Percentiles rank a stretch among this genome's conserved stretches.
Evolutionary conservation across 192 early-diverging fungal genomes (phyloP).

Genomic region (Kappamyces sp.): DNA sequence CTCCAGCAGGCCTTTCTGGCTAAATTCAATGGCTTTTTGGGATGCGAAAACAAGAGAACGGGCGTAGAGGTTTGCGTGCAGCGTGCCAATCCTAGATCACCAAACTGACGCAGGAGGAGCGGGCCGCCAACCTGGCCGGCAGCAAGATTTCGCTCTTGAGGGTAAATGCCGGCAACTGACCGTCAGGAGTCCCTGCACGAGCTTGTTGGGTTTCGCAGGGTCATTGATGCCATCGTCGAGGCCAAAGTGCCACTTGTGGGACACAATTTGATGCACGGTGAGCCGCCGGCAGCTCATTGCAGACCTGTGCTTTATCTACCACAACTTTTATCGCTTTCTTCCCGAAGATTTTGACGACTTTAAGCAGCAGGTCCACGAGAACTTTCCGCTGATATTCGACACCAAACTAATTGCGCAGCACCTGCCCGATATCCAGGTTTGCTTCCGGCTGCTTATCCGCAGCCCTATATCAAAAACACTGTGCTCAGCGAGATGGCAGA

Average conservation of each 20-base stretch:
- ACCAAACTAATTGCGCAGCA: conserved; percentile 67
- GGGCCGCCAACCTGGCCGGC: conserved; percentile 19
- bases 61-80: conserved; percentile 31
- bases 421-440: conserved; percentile 39
- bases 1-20: conserved; percentile 68
- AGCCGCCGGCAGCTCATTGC: neutral
- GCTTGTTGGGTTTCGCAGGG: conserved; percentile 62
- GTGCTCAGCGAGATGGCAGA: conserved; percentile 39
- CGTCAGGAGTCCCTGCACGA: conserved; percentile 41
- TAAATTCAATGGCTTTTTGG: conserved; percentile 44
- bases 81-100: neutral
- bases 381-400: conserved; percentile 65
- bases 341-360: conserved; percentile 64
- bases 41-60: conserved; percentile 32
- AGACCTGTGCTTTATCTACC: conserved; percentile 76
- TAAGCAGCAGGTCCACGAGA: conserved; percentile 49
- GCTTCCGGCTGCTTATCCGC: conserved; percentile 27
- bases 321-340: conserved; percentile 68
- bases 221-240: conserved; percentile 71
- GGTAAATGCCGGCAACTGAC: conserved; percentile 27
- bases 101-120: conserved; percentile 45
- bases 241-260: conserved; percentile 74
- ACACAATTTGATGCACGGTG: conserved; percentile 77
- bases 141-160: conserved; percentile 3
- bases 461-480: conserved; percentile 27